These are phyloP conservation scores for Dacryopinax primogenitus DNA, from an alignment of 768 basidiomycete species.

Conservation along the genomic window DNA sequence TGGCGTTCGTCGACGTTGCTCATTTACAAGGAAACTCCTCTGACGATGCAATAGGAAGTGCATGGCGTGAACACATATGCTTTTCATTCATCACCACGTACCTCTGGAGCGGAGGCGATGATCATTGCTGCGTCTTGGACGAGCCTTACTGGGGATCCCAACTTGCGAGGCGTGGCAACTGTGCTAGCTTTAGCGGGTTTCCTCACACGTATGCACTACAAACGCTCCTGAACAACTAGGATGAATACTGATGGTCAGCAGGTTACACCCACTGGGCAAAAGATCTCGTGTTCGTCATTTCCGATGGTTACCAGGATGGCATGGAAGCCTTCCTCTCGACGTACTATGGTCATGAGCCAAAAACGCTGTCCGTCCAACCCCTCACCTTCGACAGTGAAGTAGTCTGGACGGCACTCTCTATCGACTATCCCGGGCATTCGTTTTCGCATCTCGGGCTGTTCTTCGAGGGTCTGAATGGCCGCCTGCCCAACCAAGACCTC, in stretches of 20 bases:
- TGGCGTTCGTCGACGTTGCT: slow-evolving; percentile 33
- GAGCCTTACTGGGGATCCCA: slow-evolving; percentile 44
- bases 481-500: slow-evolving; percentile 90
- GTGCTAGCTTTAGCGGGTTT: slow-evolving; percentile 74
- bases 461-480: slow-evolving; percentile 89
- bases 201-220: slow-evolving; percentile 50
- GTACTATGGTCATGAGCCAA: slow-evolving; percentile 46
- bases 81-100: slow-evolving; percentile 65
- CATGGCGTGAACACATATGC: slow-evolving; percentile 75
- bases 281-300: slow-evolving; percentile 79
- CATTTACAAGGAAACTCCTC: not conserved
- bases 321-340: slow-evolving; percentile 83
- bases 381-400: slow-evolving; percentile 64
- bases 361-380: slow-evolving; percentile 55
- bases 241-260: slow-evolving; percentile 24
- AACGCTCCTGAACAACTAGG: not conserved
- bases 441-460: slow-evolving; percentile 94
- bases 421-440: slow-evolving; percentile 95
- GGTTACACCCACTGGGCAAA: slow-evolving; percentile 89
- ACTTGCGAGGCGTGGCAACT: slow-evolving; percentile 77
- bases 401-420: slow-evolving; percentile 87
- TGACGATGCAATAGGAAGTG: slow-evolving; percentile 31
- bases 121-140: slow-evolving; percentile 85
- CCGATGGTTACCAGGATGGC: slow-evolving; percentile 79
- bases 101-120: slow-evolving; percentile 88